A percentile compares a stretch with the other conserved stretches of the same genome.
Conservation (phyloP, 164 flowering plant species). For the Magnolia changhungtana region DNA sequence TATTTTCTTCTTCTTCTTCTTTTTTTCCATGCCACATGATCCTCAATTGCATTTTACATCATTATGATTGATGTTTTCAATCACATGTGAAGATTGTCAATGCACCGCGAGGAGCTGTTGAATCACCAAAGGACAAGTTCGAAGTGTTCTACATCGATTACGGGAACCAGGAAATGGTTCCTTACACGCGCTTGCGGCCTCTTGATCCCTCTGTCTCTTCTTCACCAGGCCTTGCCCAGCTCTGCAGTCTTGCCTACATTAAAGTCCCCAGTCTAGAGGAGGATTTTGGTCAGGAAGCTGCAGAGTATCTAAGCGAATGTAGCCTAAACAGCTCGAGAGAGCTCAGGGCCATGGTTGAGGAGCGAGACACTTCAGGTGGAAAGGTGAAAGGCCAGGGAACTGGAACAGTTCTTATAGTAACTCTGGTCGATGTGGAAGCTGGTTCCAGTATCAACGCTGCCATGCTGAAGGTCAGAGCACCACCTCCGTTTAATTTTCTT, state of each 20-base stretch:
- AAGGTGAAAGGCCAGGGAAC: constrained; percentile 97
- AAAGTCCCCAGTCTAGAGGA: constrained; percentile 80
- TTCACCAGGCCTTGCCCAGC: constrained; percentile 81
- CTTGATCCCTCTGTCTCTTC: constrained; percentile 71
- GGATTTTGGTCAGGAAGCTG: constrained; percentile 92
- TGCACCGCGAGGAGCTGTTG: constrained; percentile 78
- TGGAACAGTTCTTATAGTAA: constrained; percentile 68
- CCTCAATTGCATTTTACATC: background rate
- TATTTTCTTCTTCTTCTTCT: background rate
- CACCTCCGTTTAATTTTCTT: no score
- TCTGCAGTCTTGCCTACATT: constrained; percentile 83
- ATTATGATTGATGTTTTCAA: background rate
- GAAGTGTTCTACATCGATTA: constrained; percentile 98
- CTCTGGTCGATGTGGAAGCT: constrained; percentile 59
- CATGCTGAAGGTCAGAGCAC: constrained; percentile 64
- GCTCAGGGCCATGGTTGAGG: constrained; percentile 74
- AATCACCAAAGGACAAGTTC: constrained; percentile 65
- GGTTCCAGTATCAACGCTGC: constrained; percentile 72
- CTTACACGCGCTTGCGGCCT: constrained; percentile 70
- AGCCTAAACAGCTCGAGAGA: constrained; percentile 51
- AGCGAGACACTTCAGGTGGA: constrained; percentile 84
- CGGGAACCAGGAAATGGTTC: constrained; percentile 84
- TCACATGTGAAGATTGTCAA: constrained; percentile 68
- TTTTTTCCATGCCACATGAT: background rate
- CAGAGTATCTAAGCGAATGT: constrained; percentile 56